Base-by-base conservation (phyloP, 148 eudicot species). In the Rhododendron vialii region DNA sequence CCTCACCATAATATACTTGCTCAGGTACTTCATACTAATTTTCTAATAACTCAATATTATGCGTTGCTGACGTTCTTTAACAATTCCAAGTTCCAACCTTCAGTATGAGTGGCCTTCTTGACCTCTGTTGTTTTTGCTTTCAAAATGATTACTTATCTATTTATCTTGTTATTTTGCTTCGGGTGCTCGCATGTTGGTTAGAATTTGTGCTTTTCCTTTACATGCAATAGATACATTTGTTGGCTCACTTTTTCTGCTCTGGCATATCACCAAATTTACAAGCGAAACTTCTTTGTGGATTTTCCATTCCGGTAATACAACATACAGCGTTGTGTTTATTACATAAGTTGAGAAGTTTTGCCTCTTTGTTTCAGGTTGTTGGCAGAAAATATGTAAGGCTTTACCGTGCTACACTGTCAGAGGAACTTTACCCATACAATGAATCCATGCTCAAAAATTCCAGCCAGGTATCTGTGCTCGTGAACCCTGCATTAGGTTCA, bases 1-100 rank as follows among this genome's bases (percentile, higher is more conserved):
- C 99, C 98, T 22, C 98, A 97, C 88, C 98, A 97, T 87, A 97
- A 97, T 88, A 93, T 97, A 87, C 92, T 97, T 87, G 96, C 98
- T 85, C 99, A 97, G 99, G 99, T 97, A 84, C 83, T 88, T 78
- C 51, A 78, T 17, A 26, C n/a, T 35, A 9, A 15, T 77, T 53
- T 33, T 77, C 30, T 63, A 6, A 41, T 75, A 5, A 61, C 9
- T 22, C 74, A 69, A 26, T 26, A 48, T 47, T 14, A 9, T 75
- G 38, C 33, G 8, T 78, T 51, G 75, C 81, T 24, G 9, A 33
- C 75, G 67, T 76, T 76, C 15, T 77, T 53, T 47, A 41, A 78
- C 67, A 53, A 53, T 55, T 55, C 61, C 61, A 55, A 55, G 22
- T 43, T 65, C n/a, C 59, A 45, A 81, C 7, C 55, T 86, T 81